Evolutionary conservation across 768 basidiomycete species (phyloP), one percentile per base, ranked within the genome.

Genomic region (Tricholoma bakamatsutake): DNA sequence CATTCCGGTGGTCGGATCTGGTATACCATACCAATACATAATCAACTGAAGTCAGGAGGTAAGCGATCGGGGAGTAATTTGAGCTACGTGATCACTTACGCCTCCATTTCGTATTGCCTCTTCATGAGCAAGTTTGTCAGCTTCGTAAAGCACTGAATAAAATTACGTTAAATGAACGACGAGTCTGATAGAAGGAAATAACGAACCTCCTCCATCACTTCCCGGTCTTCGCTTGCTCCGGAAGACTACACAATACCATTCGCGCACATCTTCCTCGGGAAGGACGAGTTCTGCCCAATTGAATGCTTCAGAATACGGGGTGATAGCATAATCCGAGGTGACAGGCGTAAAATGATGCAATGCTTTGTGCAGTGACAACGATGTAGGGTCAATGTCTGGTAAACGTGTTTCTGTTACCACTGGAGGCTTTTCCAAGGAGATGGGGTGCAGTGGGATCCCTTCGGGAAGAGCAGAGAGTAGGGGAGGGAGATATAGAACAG

Each of bases 201-300:
- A 67, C 77, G 61, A 61, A 90, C 90, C 74, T 57, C 73, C 77
- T 18, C 82, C 79, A 57, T 93, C 84, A 60, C 87, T 88, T 21
- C 83, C 89, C 7, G 74, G 70, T 63, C 83, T 85, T 27, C 95
- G 79, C 61, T 80, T 82, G 59, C 88, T 90, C 11, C 92, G 79
- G 71, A 98, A 98, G 13, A 84, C 91, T 10, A 98, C 96, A 58
- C 85, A 85, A 66, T 96, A 98, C 92, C 90, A 97, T 55, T 93
- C 90, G 37, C 90, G 74, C 61, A 90, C 88, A 46, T 88, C 83
- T 2, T 87, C 80, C 51, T 73, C 72, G 1, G 87, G 86, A 12
- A 96, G 76, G 3, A 68, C 65, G 1, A 96, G 74, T 45, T 88
- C 80, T 15, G 69, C 63, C 94, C 94, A 98, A 68, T 97, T 97